Percentiles rank a stretch among this genome's conserved stretches.
phyloP scores from a whole-genome alignment of 208 protist species.

The Leishmania mexicana region DNA sequence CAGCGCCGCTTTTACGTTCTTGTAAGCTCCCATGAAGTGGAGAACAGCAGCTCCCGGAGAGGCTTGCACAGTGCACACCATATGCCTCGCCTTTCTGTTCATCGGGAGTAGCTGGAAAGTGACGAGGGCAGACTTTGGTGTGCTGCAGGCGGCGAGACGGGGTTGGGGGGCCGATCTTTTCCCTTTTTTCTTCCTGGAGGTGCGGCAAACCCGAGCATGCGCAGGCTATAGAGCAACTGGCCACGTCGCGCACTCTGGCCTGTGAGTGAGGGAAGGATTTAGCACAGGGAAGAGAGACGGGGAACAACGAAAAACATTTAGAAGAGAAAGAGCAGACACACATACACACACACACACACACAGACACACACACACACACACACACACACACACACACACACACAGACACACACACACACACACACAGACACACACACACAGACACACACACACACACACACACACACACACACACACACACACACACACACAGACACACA shows the following conservation, averaged over 20 bases:
- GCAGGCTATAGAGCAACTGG: neutral
- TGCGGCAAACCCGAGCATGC: neutral
- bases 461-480: neutral
- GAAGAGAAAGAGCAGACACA: neutral
- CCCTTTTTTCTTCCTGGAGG: neutral
- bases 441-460: neutral
- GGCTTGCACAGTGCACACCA: too few relatives aligned
- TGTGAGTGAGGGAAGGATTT: neutral
- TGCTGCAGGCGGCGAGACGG: neutral
- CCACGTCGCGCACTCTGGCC: neutral
- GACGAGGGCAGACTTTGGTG: too few relatives aligned
- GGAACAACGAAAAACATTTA: neutral
- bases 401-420: too few relatives aligned
- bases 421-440: neutral
- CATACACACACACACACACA: neutral
- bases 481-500: neutral
- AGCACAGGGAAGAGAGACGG: neutral
- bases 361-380: neutral
- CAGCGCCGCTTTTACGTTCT: too few relatives aligned
- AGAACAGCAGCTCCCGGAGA: too few relatives aligned
- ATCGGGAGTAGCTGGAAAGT: too few relatives aligned
- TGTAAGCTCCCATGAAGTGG: too few relatives aligned
- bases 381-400: neutral
- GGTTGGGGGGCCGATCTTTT: neutral
- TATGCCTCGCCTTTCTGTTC: too few relatives aligned